Evolutionary conservation across 2,329 filamentous ascomycete species (phyloP).

Genomic region (Cordyceps cateniannulata): DNA sequence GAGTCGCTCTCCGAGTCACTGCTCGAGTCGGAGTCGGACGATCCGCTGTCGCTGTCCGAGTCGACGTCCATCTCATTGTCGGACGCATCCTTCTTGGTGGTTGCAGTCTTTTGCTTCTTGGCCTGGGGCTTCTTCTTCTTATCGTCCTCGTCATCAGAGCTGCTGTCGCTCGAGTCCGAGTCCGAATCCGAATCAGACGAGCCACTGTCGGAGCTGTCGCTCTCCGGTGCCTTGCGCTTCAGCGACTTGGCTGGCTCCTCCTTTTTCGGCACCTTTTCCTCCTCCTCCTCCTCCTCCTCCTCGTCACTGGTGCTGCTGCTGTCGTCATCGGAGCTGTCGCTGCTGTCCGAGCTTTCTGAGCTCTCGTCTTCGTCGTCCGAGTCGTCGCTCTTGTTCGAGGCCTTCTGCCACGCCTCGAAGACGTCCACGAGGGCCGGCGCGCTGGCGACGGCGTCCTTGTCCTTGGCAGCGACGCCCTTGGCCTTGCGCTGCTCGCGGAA

Average conservation of each 20-base stretch:
- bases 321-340: constrained; percentile 19
- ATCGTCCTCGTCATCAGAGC: constrained; percentile 32
- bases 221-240: constrained; percentile 35
- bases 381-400: constrained; percentile 23
- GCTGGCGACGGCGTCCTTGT: constrained; percentile 12
- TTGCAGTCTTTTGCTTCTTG: constrained; percentile 3
- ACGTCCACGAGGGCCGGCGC: constrained; percentile 37
- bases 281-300: constrained; percentile 20
- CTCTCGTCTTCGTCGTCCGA: constrained; percentile 18
- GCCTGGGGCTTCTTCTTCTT: constrained; percentile 28
- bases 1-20: constrained; percentile 20
- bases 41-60: constrained; percentile 25
- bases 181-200: not conserved
- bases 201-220: constrained; percentile 14
- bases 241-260: constrained; percentile 18
- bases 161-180: constrained; percentile 16
- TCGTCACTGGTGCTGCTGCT: constrained; percentile 5
- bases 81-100: constrained; percentile 3
- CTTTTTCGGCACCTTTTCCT: constrained; percentile 20
- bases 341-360: constrained; percentile 15
- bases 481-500: constrained; percentile 43
- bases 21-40: constrained; percentile 20
- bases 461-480: constrained; percentile 39
- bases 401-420: constrained; percentile 43
- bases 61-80: constrained; percentile 19